Base-by-base conservation (phyloP, 805 yeast genomes). In the Wickerhamomyces bisporus region DNA sequence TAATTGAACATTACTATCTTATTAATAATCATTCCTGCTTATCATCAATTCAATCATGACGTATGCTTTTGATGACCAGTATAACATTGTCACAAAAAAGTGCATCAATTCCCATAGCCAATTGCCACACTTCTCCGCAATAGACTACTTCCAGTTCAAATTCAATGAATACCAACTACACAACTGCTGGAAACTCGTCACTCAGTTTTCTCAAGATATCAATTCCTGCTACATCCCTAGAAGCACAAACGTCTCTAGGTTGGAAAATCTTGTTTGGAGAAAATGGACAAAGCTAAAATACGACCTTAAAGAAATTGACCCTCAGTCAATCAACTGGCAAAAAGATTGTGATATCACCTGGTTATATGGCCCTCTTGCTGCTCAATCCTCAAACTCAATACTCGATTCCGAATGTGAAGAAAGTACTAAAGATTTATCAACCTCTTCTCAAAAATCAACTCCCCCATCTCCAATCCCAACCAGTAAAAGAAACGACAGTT, bases 331-430 rank as follows among this genome's bases (percentile, higher is more conserved):
- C 38, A 89, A 93, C 61, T 91, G 98, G 98, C 77, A 83, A 42
- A 93, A 93, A 62, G 97, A 89, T 50, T 79, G 79, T 50, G 98
- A 91, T 55, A 91, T 91, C 19, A 87, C 96, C 1, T 91, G 96
- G 88, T 73, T 91, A 7, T 93, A 89, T 62, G 98, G 98, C 1
- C 98, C 98, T 64, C 33, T 55, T 9, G 52, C 24, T 50, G n/a
- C n/a, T n/a, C n/a, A n/a, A n/a, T n/a, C n/a, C n/a, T n/a, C n/a
- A n/a, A n/a, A n/a, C n/a, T n/a, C n/a, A n/a, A n/a, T n/a, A n/a
- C n/a, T n/a, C n/a, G n/a, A n/a, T n/a, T n/a, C n/a, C n/a, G n/a
- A n/a, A n/a, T n/a, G n/a, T 21, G 24, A 21, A 21, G 24, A 21
- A 21, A 21, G n/a, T n/a, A n/a, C n/a, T n/a, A n/a, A n/a, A n/a